Evolutionary conservation across 768 basidiomycete genomes (phyloP), one percentile per base, ranked within the genome.

Genomic region (Peribolospora kevripleyi): DNA sequence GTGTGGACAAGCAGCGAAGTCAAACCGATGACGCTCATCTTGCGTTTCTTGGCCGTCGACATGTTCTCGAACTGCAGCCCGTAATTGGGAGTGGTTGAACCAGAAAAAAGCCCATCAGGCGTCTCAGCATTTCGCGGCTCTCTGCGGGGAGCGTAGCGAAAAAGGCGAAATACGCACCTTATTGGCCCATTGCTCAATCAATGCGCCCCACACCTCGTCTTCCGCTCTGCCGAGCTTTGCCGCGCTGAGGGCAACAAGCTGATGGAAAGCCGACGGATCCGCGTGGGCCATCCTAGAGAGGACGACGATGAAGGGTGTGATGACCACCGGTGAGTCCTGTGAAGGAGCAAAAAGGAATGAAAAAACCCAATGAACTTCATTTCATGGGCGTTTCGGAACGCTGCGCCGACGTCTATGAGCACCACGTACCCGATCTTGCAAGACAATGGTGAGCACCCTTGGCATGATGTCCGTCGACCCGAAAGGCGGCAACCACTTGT

Each of bases 101-200:
- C 39, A 49, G 50, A 13, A 49, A 46, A 8, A 36, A 36, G 52
- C 55, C 42, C 8, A 50, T 48, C 39, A 49, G 50, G n/a, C 10
- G 9, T 46, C 50, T 54, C 41, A 52, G 38, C n/a, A 43, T 46
- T 52, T 46, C 36, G 36, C 25, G 4, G 39, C 5, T 25, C 25
- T 25, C 25, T 25, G 25, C 25, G 25, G 25, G 25, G 25, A 37
- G 5, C 2, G 8, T 14, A 45, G 53, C 7, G 38, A 8, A 8
- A 50, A 5, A 14, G 47, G 41, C n/a, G 36, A 48, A 57, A 50
- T 42, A 69, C 71, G 58, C 65, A 81, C 84, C 65, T 80, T 80
- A 46, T 76, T 76, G 76, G 82, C 82, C 79, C 83, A 87, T 58
- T 82, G 79, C 60, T 84, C 78, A 52, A 90, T 66, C 37, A 90